phyloP scores from a whole-genome alignment of 495 filamentous ascomycete genomes.

The Stereocaulon alpinum region DNA sequence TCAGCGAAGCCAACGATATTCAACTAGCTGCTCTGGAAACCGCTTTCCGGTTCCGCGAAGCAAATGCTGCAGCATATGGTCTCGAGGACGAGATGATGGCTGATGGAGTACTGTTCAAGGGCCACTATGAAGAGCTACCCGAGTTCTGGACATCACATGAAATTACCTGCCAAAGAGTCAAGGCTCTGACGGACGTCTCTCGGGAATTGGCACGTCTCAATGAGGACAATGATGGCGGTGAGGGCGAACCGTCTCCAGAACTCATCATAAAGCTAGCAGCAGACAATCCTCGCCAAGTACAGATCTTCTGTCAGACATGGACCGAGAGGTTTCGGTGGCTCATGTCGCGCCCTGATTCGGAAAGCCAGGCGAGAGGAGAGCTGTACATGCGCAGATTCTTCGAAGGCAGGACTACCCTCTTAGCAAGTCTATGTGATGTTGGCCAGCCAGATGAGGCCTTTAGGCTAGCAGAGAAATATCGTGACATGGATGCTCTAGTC shows the following conservation, averaged over 20 bases:
- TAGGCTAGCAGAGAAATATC: constrained; percentile 60
- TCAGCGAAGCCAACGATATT: constrained; percentile 74
- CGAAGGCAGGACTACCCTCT: constrained; percentile 45
- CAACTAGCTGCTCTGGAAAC: constrained; percentile 58
- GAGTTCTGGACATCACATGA: constrained; percentile 72
- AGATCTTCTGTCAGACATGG: constrained; percentile 48
- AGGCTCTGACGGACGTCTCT: constrained; percentile 40
- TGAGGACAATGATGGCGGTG: constrained; percentile 22
- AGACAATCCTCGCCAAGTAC: constrained; percentile 46
- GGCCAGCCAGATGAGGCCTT: constrained; percentile 59
- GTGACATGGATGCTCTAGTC: constrained; percentile 59
- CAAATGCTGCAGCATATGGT: constrained; percentile 58
- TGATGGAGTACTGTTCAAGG: constrained; percentile 51
- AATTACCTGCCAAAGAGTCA: constrained; percentile 45
- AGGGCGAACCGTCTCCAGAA: constrained; percentile 25
- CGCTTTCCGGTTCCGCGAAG: constrained; percentile 61
- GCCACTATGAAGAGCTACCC: constrained; percentile 52
- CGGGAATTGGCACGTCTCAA: constrained; percentile 22
- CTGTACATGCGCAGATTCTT: constrained; percentile 39
- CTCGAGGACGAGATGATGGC: constrained; percentile 51
- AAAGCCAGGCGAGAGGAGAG: constrained; percentile 34
- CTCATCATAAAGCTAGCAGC: constrained; percentile 37
- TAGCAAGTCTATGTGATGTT: constrained; percentile 57
- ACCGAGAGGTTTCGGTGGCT: constrained; percentile 54
- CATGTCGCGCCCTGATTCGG: constrained; percentile 38